A percentile compares a stretch with the other conserved stretches of the same genome.
These are phyloP conservation scores for Phytophthora multivora DNA, from an alignment of 352 stramenopile genomes.

Conservation along the genomic window DNA sequence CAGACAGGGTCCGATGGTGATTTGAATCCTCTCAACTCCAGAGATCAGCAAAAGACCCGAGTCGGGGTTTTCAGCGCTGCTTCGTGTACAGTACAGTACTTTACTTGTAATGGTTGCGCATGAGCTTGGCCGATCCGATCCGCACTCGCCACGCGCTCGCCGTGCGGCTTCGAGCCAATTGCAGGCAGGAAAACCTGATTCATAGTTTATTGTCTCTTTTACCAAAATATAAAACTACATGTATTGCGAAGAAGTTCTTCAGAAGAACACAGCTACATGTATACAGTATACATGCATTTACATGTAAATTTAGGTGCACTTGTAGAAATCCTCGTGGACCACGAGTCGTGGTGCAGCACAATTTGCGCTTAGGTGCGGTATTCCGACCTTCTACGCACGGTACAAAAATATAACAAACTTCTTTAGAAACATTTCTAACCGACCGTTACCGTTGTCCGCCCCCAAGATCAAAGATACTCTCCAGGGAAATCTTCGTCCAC, in stretches of 20 bases:
- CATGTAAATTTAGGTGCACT: no score
- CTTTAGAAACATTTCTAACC: slow-evolving; percentile 20
- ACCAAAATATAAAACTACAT: neutral
- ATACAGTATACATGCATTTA: no score
- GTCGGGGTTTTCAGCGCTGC: neutral
- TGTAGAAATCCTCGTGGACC: no score
- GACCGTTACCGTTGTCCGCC: slow-evolving; percentile 7
- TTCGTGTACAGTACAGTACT: neutral
- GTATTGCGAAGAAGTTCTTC: no score
- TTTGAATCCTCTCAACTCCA: slow-evolving; percentile 23
- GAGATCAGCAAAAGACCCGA: slow-evolving; percentile 2
- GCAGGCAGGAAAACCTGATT: slow-evolving; percentile 1
- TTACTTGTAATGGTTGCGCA: slow-evolving; percentile 11
- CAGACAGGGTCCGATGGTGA: slow-evolving; percentile 20
- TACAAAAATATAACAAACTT: neutral
- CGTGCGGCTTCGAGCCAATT: slow-evolving; percentile 18
- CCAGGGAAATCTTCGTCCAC: neutral
- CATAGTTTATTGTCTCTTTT: neutral
- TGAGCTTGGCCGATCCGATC: neutral
- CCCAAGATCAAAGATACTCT: neutral
- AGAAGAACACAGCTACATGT: no score
- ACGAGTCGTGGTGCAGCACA: no score
- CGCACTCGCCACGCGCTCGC: slow-evolving; percentile 16
- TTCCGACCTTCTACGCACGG: no score
- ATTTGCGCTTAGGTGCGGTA: no score